phyloP scores from a whole-genome alignment of 129 eudicot species.

The Dittrichia graveolens region DNA sequence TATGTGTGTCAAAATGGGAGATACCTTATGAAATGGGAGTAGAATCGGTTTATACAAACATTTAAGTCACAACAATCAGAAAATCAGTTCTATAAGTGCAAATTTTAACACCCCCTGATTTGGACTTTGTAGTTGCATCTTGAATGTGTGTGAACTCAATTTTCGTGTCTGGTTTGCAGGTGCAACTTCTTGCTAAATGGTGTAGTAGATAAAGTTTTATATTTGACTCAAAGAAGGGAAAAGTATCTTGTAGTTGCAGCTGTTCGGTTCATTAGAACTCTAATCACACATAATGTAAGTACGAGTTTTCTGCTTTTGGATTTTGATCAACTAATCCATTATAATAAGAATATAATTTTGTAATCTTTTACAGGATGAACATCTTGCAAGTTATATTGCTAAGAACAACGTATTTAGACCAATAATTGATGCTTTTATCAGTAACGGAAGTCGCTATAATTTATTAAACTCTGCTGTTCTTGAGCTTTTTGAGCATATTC shows the following conservation, averaged over 20 bases:
- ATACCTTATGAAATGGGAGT: not conserved
- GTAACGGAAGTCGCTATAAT: slow-evolving; percentile 85
- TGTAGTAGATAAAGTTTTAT: slow-evolving; percentile 67
- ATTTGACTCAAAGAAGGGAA: slow-evolving; percentile 77
- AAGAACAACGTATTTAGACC: slow-evolving; percentile 79
- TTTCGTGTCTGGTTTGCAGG: slow-evolving; percentile 42
- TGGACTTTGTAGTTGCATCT: not conserved
- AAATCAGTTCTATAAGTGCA: not conserved
- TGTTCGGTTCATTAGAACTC: slow-evolving; percentile 76
- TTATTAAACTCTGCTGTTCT: slow-evolving; percentile 87
- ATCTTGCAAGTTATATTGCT: slow-evolving; percentile 67
- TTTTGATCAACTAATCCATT: not conserved
- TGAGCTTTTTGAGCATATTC: slow-evolving; percentile 81
- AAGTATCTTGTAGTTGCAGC: slow-evolving; percentile 94
- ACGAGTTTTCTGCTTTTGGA: slow-evolving; percentile 4
- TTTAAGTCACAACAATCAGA: too few species aligned
- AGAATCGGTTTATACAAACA: not conserved
- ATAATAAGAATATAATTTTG: not conserved
- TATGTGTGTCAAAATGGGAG: not conserved
- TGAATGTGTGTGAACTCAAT: slow-evolving; percentile 12
- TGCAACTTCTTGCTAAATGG: slow-evolving; percentile 76
- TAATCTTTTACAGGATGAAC: slow-evolving; percentile 74
- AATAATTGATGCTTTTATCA: slow-evolving; percentile 71
- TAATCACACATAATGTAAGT: slow-evolving; percentile 78
- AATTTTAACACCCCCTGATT: not conserved